Evolutionary conservation across 2,329 filamentous ascomycete genomes (phyloP), one percentile per base, ranked within the genome.

Genomic region (Blastomyces silverae): DNA sequence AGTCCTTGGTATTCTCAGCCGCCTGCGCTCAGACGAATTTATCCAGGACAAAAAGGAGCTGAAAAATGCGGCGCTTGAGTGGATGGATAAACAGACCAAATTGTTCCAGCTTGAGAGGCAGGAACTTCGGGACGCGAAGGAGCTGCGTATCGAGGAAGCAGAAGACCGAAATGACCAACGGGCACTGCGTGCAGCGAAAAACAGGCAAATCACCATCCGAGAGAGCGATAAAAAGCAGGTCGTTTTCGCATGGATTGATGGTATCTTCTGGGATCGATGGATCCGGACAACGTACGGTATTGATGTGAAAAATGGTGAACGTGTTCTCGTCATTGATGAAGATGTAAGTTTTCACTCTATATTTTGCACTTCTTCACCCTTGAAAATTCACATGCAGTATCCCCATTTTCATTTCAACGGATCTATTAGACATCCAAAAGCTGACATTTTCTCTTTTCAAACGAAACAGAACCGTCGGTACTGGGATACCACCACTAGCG

Each of bases 191-290:
- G 84, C 89, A 55, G 95, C 94, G 46, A 99, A 99, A 82, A 88
- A 86, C 69, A 96, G 96, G 73, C 87, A 88, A 42, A 92, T 99
- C 74, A 90, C 62, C 92, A 95, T 97, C 86, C 89, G 93, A 71
- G 89, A 89, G 73, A 85, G 91, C 62, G 87, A 92, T 73, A 88
- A 89, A 70, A 96, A 93, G 76, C 90, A 96, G 74, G 92, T 97
- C 53, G 86, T 87, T 10, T 99, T 99, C 77, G 94, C 94, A 15
- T 99, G 94, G 94, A 91, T 97, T 15, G 94, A 99, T 74, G 92
- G 92, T 61, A 85, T 91, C 8, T 97, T 97, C 77, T 99, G 94
- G 94, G 92, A 97, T 77, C 86, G 93, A 67, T 99, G 94, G 94
- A 86, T 99, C 69, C 85, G 89, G 70, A 92, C 89, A n/a, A 97